phyloP scores from a whole-genome alignment of 1,284 basidiomycete species.

The Heimioporus punctisporus region DNA sequence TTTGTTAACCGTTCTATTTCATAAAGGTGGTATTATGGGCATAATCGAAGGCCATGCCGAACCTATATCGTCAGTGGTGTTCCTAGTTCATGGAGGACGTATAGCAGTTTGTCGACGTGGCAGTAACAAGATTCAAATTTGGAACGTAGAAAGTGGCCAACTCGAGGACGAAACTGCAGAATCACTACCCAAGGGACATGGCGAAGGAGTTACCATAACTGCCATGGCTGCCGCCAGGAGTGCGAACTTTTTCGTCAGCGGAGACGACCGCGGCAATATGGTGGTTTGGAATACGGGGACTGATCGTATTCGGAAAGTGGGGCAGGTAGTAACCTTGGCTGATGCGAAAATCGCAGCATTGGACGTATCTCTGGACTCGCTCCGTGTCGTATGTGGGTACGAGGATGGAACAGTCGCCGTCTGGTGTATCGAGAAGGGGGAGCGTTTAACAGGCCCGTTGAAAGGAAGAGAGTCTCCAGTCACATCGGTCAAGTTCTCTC shows the following conservation, averaged over 20 bases:
- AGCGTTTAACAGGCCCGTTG: neutral
- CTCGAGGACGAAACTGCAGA: neutral
- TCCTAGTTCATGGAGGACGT: neutral
- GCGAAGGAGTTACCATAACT: neutral
- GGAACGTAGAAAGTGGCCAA: neutral
- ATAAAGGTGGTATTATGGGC: neutral
- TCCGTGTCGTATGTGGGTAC: neutral
- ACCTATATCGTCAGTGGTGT: neutral
- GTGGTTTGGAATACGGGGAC: constrained; percentile 1
- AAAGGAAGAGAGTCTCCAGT: neutral
- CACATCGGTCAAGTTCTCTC: constrained; percentile 16
- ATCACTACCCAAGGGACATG: neutral
- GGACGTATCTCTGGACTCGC: constrained; percentile 1
- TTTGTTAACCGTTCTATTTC: too few relatives aligned
- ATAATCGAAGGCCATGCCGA: neutral
- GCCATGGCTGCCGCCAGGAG: constrained; percentile 6
- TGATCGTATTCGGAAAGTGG: neutral
- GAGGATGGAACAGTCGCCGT: neutral
- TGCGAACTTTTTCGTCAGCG: constrained; percentile 9
- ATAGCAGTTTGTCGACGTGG: neutral
- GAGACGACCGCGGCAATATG: constrained; percentile 2
- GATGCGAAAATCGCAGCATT: neutral
- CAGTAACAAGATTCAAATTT: neutral
- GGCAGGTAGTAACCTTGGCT: neutral
- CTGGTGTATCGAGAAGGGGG: neutral